These are phyloP conservation scores for Exutisphaerella laricina DNA, from an alignment of 2,329 filamentous ascomycete species.

Conservation along the genomic window DNA sequence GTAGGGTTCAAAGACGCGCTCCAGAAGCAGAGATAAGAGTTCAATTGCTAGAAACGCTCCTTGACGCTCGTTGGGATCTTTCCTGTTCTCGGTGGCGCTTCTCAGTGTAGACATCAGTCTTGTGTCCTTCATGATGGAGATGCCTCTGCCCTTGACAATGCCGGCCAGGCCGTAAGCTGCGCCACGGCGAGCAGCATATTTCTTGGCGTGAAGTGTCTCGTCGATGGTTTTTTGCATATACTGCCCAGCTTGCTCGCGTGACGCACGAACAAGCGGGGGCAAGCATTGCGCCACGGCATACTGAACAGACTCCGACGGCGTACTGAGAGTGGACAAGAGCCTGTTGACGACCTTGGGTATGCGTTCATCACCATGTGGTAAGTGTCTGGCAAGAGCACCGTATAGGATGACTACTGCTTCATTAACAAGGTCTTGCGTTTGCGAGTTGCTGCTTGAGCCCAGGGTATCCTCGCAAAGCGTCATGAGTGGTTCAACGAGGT, in stretches of 20 bases:
- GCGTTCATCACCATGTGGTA: constrained; percentile 77
- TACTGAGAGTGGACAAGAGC: constrained; percentile 79
- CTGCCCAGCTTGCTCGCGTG: constrained; percentile 66
- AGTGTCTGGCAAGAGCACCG: constrained; percentile 82
- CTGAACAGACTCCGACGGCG: constrained; percentile 93
- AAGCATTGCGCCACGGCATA: constrained; percentile 93
- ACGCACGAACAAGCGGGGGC: constrained; percentile 80
- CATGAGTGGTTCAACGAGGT: constrained; percentile 85
- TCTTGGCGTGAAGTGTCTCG: constrained; percentile 77
- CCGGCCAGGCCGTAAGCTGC: constrained; percentile 93
- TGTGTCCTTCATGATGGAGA: constrained; percentile 74
- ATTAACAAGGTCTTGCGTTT: constrained; percentile 82
- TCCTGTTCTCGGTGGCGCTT: constrained; percentile 88
- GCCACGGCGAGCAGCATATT: constrained; percentile 86
- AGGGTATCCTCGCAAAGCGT: constrained; percentile 81
- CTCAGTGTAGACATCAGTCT: constrained; percentile 77
- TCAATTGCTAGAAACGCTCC: constrained; percentile 87
- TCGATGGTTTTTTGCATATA: constrained; percentile 80
- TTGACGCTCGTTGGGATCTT: constrained; percentile 81
- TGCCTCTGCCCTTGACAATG: constrained; percentile 80
- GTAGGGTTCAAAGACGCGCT: constrained; percentile 89
- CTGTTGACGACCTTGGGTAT: constrained; percentile 83
- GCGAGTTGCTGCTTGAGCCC: constrained; percentile 75
- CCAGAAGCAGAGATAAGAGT: constrained; percentile 77
- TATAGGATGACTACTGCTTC: constrained; percentile 98